phyloP scores from a whole-genome alignment of 257 asterid species.

The Pogostemon cablin region DNA sequence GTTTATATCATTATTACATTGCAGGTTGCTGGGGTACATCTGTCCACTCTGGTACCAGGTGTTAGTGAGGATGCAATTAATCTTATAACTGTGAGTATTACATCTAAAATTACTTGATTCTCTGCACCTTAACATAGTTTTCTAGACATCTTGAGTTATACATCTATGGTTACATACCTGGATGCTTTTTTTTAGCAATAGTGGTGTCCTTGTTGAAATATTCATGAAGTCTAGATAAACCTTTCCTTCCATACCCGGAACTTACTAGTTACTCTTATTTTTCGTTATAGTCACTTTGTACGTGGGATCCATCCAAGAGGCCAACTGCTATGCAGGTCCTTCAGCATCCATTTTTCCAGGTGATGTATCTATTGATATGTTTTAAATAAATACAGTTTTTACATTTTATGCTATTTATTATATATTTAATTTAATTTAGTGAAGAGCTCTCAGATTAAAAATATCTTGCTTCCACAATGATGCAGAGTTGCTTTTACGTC shows the following conservation, averaged over 20 bases:
- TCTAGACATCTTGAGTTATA: too few relatives aligned
- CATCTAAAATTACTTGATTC: conserved; percentile 4
- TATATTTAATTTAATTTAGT: not conserved
- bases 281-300: conserved; percentile 56
- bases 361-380: conserved; percentile 20
- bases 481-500: conserved; percentile 63
- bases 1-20: not conserved
- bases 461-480: conserved; percentile 22
- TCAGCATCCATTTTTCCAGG: conserved; percentile 78
- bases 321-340: conserved; percentile 69
- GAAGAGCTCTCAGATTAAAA: not conserved
- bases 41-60: conserved; percentile 66
- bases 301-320: conserved; percentile 80
- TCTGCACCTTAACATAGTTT: not conserved
- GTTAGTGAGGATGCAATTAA: conserved; percentile 75
- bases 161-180: conserved; percentile 5
- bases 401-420: not conserved
- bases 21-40: conserved; percentile 58
- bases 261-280: conserved; percentile 19
- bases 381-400: conserved; percentile 11
- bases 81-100: conserved; percentile 55
- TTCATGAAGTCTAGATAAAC: not conserved
- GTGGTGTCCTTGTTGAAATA: not conserved
- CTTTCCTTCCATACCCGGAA: conserved; percentile 1
- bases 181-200: not conserved